A percentile compares a stretch with the other conserved stretches of the same genome.
Conservation (phyloP, 192 early-diverging fungal genomes). For the Backusella macrospora region DNA sequence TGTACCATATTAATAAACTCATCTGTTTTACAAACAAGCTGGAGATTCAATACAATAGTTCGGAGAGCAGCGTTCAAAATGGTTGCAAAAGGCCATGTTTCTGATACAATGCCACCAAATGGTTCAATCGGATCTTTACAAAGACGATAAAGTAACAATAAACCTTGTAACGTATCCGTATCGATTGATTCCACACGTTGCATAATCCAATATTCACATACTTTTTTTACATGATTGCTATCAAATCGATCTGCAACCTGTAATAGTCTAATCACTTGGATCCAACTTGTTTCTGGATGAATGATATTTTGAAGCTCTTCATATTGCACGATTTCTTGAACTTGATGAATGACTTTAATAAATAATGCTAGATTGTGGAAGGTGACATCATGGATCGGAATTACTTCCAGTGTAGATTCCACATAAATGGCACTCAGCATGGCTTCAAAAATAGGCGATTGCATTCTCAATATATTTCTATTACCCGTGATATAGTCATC, state of each 20-base stretch:
- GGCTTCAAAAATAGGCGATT: constrained; percentile 6
- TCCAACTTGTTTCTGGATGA: neutral
- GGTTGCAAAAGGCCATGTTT: neutral
- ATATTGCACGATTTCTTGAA: too few species aligned
- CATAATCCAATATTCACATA: constrained; percentile 22
- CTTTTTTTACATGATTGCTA: neutral
- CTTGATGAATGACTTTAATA: neutral
- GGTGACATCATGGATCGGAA: constrained; percentile 14
- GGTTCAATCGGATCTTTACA: constrained; percentile 2
- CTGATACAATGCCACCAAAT: neutral
- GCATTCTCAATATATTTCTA: neutral
- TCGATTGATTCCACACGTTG: neutral
- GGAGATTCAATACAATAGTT: neutral
- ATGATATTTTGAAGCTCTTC: neutral
- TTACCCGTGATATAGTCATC: neutral
- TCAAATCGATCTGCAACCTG: constrained; percentile 15
- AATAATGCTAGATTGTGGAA: neutral
- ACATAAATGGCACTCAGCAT: neutral
- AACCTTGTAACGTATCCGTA: neutral
- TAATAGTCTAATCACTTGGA: constrained; percentile 2
- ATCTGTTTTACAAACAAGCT: neutral
- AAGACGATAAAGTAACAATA: neutral
- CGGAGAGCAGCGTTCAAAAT: neutral
- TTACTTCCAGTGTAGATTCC: neutral
- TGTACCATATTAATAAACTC: neutral